phyloP scores from a whole-genome alignment of 805 yeast species.

The Ogataea saltuana region DNA sequence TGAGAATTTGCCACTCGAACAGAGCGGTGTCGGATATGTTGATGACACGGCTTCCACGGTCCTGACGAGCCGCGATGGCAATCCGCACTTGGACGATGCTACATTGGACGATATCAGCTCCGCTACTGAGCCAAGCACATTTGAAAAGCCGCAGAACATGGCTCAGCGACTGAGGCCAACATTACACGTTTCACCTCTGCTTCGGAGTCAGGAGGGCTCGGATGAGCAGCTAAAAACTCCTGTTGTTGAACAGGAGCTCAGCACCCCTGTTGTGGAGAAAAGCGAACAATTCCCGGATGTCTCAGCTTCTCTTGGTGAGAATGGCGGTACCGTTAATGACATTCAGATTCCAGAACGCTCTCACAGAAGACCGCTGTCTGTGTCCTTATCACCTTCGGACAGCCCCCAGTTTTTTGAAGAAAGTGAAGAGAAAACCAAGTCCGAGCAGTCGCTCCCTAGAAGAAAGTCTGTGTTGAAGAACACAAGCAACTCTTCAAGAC shows the following conservation, averaged over 20 bases:
- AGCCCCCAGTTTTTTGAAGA: slow-evolving; percentile 2
- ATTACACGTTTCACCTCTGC: slow-evolving; percentile 29
- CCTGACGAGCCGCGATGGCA: slow-evolving; percentile 11
- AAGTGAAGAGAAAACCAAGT: background rate
- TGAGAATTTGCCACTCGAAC: slow-evolving; percentile 2
- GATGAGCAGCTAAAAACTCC: slow-evolving; percentile 8
- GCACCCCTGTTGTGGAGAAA: slow-evolving; percentile 19
- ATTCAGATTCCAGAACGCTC: slow-evolving; percentile 37
- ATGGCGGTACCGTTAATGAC: slow-evolving; percentile 12
- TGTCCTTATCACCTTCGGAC: slow-evolving; percentile 10
- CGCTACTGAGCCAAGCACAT: slow-evolving; percentile 10
- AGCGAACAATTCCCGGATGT: background rate
- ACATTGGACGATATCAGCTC: slow-evolving; percentile 8
- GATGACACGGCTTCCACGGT: slow-evolving; percentile 16
- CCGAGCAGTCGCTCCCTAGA: slow-evolving; percentile 18
- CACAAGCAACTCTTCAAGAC: slow-evolving; percentile 18
- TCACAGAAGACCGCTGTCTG: slow-evolving; percentile 27
- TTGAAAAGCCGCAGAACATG: slow-evolving; percentile 33
- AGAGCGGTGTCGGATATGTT: background rate
- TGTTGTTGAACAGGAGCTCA: slow-evolving; percentile 25
- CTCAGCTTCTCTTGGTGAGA: no score
- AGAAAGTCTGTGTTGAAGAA: slow-evolving; percentile 53
- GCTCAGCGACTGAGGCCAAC: slow-evolving; percentile 50
- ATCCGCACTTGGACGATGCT: slow-evolving; percentile 7
- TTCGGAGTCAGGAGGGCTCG: slow-evolving; percentile 10